Evolutionary conservation across 495 filamentous ascomycete genomes (phyloP).

Genomic region (Elaphomyces granulatus): DNA sequence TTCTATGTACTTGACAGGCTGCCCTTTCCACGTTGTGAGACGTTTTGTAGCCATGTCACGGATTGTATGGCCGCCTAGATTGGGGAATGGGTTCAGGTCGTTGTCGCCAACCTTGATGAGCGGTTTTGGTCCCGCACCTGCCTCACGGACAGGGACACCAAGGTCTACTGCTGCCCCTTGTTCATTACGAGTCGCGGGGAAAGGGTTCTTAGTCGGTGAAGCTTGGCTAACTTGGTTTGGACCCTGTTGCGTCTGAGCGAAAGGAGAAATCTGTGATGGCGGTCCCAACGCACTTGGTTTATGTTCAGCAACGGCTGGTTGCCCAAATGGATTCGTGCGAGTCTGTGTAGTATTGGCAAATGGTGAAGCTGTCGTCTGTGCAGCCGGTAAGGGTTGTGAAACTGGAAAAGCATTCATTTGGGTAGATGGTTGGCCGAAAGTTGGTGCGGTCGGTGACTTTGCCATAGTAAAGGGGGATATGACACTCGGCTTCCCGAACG

Average conservation of each 20-base stretch:
- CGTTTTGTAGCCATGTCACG: conserved; percentile 23
- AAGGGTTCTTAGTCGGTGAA: conserved; percentile 7
- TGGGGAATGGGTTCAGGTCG: conserved; percentile 25
- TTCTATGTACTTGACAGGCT: conserved; percentile 37
- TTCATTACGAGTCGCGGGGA: conserved; percentile 14
- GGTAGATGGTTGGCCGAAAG: conserved; percentile 20
- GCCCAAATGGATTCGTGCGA: conserved; percentile 14
- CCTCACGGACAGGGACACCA: conserved; percentile 6
- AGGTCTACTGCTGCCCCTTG: conserved; percentile 11
- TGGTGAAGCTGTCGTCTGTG: conserved; percentile 16
- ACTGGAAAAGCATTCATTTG: conserved; percentile 20
- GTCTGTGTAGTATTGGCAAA: conserved; percentile 14
- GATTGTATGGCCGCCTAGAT: conserved; percentile 23
- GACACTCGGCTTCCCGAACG: conserved; percentile 22
- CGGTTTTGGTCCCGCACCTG: conserved; percentile 16
- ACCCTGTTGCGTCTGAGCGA: conserved; percentile 8
- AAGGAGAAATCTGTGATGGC: conserved; percentile 5
- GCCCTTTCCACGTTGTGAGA: conserved; percentile 39
- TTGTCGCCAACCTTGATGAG: conserved; percentile 17
- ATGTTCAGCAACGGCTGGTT: conserved; percentile 12
- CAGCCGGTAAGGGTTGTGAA: conserved; percentile 10
- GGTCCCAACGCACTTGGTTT: conserved; percentile 7
- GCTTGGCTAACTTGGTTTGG: conserved; percentile 26
- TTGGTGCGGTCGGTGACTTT: conserved; percentile 12
- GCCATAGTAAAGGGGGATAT: conserved; percentile 11